A percentile compares a stretch with the other conserved stretches of the same genome.
phyloP scores from a whole-genome alignment of 208 protist species.

The Tritrichomonas foetus region DNA sequence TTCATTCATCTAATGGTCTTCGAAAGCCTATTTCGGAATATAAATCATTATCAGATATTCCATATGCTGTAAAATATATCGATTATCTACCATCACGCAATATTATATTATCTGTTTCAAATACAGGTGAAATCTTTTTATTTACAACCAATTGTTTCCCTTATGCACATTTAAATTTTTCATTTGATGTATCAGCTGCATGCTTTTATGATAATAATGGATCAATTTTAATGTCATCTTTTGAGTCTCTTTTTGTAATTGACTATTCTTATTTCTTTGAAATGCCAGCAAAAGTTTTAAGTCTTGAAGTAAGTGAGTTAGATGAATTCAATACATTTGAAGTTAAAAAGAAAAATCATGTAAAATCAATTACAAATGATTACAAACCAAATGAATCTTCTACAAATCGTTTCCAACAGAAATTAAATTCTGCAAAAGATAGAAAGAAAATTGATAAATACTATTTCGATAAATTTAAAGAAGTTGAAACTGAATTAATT shows the following conservation, averaged over 20 bases:
- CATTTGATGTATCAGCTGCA: neutral
- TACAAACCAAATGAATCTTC: neutral
- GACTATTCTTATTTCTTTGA: neutral
- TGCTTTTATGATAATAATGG: neutral
- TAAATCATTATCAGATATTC: too few relatives aligned
- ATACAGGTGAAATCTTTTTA: neutral
- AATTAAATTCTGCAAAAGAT: too few relatives aligned
- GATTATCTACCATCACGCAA: neutral
- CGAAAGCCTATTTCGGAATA: too few relatives aligned
- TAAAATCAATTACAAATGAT: neutral
- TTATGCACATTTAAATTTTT: neutral
- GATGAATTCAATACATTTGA: neutral
- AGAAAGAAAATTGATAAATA: too few relatives aligned
- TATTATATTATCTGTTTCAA: neutral
- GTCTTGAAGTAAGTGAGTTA: neutral
- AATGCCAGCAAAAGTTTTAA: neutral
- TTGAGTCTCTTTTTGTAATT: neutral
- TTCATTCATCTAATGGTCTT: too few relatives aligned
- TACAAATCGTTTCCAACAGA: too few relatives aligned
- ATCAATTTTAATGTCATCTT: neutral
- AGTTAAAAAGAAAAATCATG: neutral
- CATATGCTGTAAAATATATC: neutral
- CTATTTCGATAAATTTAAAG: too few relatives aligned
- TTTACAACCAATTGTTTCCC: neutral
- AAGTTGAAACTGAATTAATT: too few relatives aligned